phyloP scores from a whole-genome alignment of 495 filamentous ascomycete genomes.

The Lasiosphaeria ovina region DNA sequence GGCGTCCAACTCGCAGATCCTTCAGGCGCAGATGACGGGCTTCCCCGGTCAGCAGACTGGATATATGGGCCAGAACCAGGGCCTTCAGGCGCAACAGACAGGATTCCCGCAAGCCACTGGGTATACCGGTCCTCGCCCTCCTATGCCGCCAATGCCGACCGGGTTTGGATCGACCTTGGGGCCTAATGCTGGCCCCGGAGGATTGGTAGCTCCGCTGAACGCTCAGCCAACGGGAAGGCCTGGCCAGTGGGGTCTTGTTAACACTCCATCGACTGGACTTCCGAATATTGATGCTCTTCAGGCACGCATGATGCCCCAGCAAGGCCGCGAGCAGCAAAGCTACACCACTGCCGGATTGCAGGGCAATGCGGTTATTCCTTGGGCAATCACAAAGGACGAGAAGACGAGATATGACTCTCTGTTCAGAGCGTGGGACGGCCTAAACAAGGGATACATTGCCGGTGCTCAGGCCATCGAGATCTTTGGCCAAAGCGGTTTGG shows the following conservation, averaged over 20 bases:
- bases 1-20: conserved; percentile 70
- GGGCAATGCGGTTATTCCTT: conserved; percentile 93
- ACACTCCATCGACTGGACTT: conserved; percentile 83
- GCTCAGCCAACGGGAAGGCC: conserved; percentile 95
- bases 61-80: conserved; percentile 42
- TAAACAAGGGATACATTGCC: conserved; percentile 88
- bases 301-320: conserved; percentile 96
- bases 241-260: conserved; percentile 97
- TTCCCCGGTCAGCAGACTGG: conserved; percentile 58
- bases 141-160: conserved; percentile 93
- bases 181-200: conserved; percentile 55
- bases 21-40: conserved; percentile 73
- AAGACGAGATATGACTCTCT: conserved; percentile 96
- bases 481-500: conserved; percentile 91
- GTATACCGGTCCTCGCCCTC: conserved; percentile 75
- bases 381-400: conserved; percentile 98
- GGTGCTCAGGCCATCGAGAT: conserved; percentile 97
- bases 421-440: conserved; percentile 95
- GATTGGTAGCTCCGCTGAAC: conserved; percentile 63
- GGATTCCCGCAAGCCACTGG: conserved; percentile 59
- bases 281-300: conserved; percentile 93
- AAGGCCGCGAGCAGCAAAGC: conserved; percentile 79
- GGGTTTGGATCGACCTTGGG: conserved; percentile 67
- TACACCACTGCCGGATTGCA: conserved; percentile 86
- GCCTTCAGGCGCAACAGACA: conserved; percentile 58